Evolutionary conservation across 2,329 filamentous ascomycete genomes (phyloP), one percentile per base, ranked within the genome.

Genomic region (Ceratocystis smalleyi): DNA sequence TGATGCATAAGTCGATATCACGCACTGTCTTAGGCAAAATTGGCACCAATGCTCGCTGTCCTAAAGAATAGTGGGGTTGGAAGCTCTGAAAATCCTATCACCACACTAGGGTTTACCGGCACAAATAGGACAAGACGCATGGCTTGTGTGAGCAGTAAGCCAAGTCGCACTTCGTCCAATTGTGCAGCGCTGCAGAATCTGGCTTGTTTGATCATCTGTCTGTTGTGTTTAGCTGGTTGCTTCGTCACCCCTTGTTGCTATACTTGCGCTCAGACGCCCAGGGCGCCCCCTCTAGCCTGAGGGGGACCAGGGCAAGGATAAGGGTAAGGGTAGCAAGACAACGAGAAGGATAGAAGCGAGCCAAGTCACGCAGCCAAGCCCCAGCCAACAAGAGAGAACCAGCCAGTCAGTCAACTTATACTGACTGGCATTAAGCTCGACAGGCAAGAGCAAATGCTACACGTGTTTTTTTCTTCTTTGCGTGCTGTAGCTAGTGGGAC

Each of bases 121-220:
- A 49, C n/a, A 5, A 19, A 49, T 15, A 40, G 35, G 35, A 40
- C 35, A 40, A 15, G 35, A 10, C 35, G 35, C 35, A 40, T 24
- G n/a, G n/a, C 47, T 22, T 24, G n/a, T n/a, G 45, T n/a, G 10
- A 8, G 17, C 24, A 57, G 17, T n/a, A 57, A 19, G 8, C 19
- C 27, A 22, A 24, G 27, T 15, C 22, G 8, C 22, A 35, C 27
- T 32, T 55, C n/a, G 54, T 57, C 30, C 54, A 35, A 35, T 15
- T 57, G 19, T 55, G 7, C 35, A 40, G 35, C 30, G 27, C 54
- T 35, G 27, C 27, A 17, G 54, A 30, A 35, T 57, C 54, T 32
- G 30, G 30, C 12, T 51, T 57, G 54, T 57, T 57, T 57, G 24
- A 57, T 57, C 54, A n/a, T 40, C 35, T 57, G 54, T 57, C 32